phyloP scores from a whole-genome alignment of 352 stramenopile genomes.

The Thraustochytrium striatum region DNA sequence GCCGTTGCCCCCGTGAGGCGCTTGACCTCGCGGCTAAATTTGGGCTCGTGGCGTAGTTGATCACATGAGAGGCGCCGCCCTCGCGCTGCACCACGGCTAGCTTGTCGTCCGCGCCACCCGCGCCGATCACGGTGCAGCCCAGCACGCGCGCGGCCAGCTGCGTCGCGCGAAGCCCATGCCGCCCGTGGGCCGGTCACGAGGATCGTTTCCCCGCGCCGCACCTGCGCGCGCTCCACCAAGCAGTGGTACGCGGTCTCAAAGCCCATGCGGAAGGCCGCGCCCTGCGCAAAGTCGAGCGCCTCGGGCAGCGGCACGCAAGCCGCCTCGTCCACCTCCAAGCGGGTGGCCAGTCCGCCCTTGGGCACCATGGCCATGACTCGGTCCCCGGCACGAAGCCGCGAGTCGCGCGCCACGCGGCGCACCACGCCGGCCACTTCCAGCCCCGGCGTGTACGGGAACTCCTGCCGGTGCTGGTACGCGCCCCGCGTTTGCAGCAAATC shows the following conservation, averaged over 20 bases:
- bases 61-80: constrained; percentile 24
- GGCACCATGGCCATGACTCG: constrained; percentile 4
- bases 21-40: constrained; percentile 23
- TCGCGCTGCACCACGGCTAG: constrained; percentile 6
- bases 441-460: constrained; percentile 39
- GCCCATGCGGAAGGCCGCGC: constrained; percentile 22
- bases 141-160: constrained; percentile 41
- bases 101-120: constrained; percentile 34
- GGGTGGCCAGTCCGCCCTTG: not conserved
- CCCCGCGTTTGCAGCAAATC: constrained; percentile 41
- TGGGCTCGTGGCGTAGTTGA: constrained; percentile 27
- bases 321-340: not conserved
- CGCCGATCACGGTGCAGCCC: constrained; percentile 40
- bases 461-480: constrained; percentile 42
- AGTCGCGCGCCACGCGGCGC: not conserved
- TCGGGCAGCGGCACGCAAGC: constrained; percentile 16
- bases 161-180: constrained; percentile 37
- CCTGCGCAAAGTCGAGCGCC: constrained; percentile 2
- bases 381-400: not conserved
- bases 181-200: constrained; percentile 28
- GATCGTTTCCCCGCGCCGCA: constrained; percentile 13
- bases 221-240: constrained; percentile 27
- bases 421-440: constrained; percentile 44
- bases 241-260: constrained; percentile 45
- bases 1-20: constrained; percentile 30